A percentile compares a stretch with the other conserved stretches of the same genome.
These are phyloP conservation scores for Neurospora sp. DNA, from an alignment of 495 filamentous ascomycete genomes.

Conservation along the genomic window DNA sequence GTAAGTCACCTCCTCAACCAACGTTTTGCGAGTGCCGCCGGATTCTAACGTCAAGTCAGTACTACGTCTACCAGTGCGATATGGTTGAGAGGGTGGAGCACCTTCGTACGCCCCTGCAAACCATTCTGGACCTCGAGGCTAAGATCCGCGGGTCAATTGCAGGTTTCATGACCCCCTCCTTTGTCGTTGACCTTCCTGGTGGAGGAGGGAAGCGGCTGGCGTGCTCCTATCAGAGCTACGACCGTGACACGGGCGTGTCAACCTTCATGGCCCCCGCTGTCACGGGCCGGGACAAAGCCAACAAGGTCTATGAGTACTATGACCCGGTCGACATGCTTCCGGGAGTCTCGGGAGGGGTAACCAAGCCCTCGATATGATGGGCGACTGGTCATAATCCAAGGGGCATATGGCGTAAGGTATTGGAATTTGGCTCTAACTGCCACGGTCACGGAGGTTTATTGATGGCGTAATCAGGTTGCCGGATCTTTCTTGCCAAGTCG, in stretches of 20 bases:
- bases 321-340: slow-evolving; percentile 35
- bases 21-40: not conserved
- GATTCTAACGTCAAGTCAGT: slow-evolving; percentile 23
- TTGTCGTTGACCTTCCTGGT: slow-evolving; percentile 51
- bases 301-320: slow-evolving; percentile 45
- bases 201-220: slow-evolving; percentile 52
- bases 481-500: not conserved
- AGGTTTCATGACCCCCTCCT: slow-evolving; percentile 49
- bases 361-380: not conserved
- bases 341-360: not conserved
- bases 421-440: not conserved
- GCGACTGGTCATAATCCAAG: not conserved
- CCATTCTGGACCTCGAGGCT: slow-evolving; percentile 44
- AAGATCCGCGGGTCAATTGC: slow-evolving; percentile 46
- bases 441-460: not conserved
- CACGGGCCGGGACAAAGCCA: slow-evolving; percentile 30
- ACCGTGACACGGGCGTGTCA: slow-evolving; percentile 37
- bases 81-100: slow-evolving; percentile 48
- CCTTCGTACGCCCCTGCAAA: slow-evolving; percentile 48
- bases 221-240: slow-evolving; percentile 39
- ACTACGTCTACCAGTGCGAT: slow-evolving; percentile 52
- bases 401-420: not conserved
- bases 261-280: slow-evolving; percentile 45
- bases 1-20: slow-evolving; percentile 20
- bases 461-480: not conserved